Evolutionary conservation across 192 early-diverging fungal species (phyloP).

Genomic region (Coemansia sp.): DNA sequence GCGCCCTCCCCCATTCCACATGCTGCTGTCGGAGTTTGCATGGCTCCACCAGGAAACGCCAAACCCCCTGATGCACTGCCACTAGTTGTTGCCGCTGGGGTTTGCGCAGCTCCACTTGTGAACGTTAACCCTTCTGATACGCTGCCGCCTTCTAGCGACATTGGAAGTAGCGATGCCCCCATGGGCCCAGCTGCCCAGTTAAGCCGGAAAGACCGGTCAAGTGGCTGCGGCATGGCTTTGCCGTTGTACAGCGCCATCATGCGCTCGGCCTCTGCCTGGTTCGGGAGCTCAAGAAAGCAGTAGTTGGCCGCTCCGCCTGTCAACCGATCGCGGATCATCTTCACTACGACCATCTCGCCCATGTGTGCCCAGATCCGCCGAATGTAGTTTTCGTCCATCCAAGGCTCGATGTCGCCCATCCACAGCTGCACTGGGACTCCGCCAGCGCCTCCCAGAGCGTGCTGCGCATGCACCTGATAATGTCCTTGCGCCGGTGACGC

Average conservation of each 20-base stretch:
- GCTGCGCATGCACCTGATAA: slow-evolving; percentile 16
- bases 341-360: slow-evolving; percentile 86
- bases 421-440: slow-evolving; percentile 52
- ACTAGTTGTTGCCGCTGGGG: background rate
- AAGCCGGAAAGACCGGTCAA: slow-evolving; percentile 76
- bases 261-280: slow-evolving; percentile 64
- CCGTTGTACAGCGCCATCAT: slow-evolving; percentile 76
- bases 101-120: background rate
- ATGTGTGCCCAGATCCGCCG: slow-evolving; percentile 78
- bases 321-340: slow-evolving; percentile 91
- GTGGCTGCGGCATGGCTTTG: slow-evolving; percentile 74
- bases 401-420: slow-evolving; percentile 96
- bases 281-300: slow-evolving; percentile 88
- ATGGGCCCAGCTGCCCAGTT: slow-evolving; percentile 94
- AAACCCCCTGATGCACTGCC: background rate
- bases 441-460: background rate
- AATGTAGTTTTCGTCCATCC: slow-evolving; percentile 97
- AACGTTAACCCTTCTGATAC: background rate
- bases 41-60: background rate
- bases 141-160: background rate
- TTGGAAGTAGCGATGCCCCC: slow-evolving; percentile 31
- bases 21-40: background rate
- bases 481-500: slow-evolving; percentile 8
- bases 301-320: slow-evolving; percentile 80
- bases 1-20: slow-evolving; percentile 49